Evolutionary conservation across 352 stramenopile genomes (phyloP).

Genomic region (Globisporangium takayamanum): DNA sequence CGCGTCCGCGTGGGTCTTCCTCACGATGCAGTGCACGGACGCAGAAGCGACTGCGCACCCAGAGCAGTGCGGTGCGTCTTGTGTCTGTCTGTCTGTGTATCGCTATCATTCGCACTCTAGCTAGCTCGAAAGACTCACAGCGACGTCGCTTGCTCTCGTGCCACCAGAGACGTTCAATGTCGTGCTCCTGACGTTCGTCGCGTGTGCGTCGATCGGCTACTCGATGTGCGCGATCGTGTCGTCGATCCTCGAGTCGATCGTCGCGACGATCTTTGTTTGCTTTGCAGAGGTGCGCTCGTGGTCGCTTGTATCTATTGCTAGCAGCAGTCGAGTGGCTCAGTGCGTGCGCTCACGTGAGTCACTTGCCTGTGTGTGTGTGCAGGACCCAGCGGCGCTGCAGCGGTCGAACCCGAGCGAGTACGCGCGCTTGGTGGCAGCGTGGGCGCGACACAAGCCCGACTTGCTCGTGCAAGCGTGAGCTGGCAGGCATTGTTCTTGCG

Average conservation of each 20-base stretch:
- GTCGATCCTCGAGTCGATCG: slow-evolving; percentile 77
- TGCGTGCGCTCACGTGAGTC: background rate
- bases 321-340: background rate
- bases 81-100: background rate
- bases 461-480: slow-evolving; percentile 22
- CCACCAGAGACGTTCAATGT: slow-evolving; percentile 79
- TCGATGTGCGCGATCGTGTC: slow-evolving; percentile 83
- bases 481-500: background rate
- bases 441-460: slow-evolving; percentile 65
- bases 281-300: slow-evolving; percentile 70
- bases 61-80: slow-evolving; percentile 55
- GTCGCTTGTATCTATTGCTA: background rate
- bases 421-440: slow-evolving; percentile 59
- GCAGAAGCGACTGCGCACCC: slow-evolving; percentile 31
- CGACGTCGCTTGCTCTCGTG: background rate
- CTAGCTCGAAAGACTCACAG: background rate
- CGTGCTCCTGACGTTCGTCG: slow-evolving; percentile 66
- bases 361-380: background rate
- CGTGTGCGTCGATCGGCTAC: slow-evolving; percentile 69
- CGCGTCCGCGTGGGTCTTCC: slow-evolving; percentile 61
- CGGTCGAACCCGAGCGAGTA: slow-evolving; percentile 68
- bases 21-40: slow-evolving; percentile 60
- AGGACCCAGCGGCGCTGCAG: slow-evolving; percentile 68
- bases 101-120: background rate
- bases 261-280: slow-evolving; percentile 84